Evolutionary conservation across 345 rosid genomes (phyloP).

Genomic region (Aquilaria malaccensis): DNA sequence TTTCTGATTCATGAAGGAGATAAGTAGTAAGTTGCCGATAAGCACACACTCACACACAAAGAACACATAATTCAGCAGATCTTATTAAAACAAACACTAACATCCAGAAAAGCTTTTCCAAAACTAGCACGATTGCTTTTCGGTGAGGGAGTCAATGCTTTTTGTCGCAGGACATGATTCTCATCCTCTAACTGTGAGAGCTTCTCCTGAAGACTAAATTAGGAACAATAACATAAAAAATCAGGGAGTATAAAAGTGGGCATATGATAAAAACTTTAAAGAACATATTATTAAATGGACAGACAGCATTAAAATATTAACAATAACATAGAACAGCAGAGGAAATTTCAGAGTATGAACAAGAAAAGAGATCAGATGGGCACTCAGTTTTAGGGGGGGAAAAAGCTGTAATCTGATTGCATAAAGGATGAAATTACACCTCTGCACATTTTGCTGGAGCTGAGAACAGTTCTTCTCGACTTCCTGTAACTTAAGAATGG

Average conservation of each 20-base stretch:
- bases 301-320: too few species aligned
- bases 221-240: constrained; percentile 3
- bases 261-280: neutral
- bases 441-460: constrained; percentile 59
- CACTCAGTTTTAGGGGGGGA: too few species aligned
- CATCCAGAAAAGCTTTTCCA: constrained; percentile 52
- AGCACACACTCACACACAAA: neutral
- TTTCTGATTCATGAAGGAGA: constrained; percentile 43
- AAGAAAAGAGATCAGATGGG: too few species aligned
- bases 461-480: constrained; percentile 61
- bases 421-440: constrained; percentile 27
- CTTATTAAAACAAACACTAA: constrained; percentile 26
- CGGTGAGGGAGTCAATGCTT: constrained; percentile 50
- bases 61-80: neutral
- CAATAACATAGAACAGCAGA: too few species aligned
- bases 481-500: constrained; percentile 50
- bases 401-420: too few species aligned
- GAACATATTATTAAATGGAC: too few species aligned
- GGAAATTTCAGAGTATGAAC: too few species aligned
- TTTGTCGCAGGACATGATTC: constrained; percentile 78
- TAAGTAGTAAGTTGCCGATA: neutral
- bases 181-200: constrained; percentile 73
- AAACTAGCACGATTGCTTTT: constrained; percentile 36
- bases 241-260: constrained; percentile 1
- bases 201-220: constrained; percentile 64